Conservation (phyloP, 2,329 filamentous ascomycete species). For the Claviceps capensis region DNA sequence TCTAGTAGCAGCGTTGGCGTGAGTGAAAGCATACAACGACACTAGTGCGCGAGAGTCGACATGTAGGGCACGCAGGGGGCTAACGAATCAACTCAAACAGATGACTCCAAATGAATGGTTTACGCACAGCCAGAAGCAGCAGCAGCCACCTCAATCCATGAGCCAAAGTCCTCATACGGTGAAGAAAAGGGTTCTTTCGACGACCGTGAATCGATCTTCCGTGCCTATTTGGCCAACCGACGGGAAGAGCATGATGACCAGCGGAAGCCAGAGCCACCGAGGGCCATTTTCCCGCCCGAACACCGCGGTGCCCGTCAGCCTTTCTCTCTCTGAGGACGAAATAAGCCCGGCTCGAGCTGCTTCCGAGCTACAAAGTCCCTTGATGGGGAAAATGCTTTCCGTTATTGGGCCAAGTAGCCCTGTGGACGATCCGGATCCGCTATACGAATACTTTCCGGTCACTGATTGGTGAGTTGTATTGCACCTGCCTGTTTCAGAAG, state of each 20-base stretch:
- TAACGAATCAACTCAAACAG: constrained; percentile 14
- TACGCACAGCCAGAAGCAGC: constrained; percentile 12
- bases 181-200: constrained; percentile 40
- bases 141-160: constrained; percentile 22
- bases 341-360: constrained; percentile 38
- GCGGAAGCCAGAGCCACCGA: constrained; percentile 11
- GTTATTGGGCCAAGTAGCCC: constrained; percentile 39
- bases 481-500: neutral
- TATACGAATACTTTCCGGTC: constrained; percentile 91
- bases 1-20: constrained; percentile 22
- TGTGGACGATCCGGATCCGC: constrained; percentile 63
- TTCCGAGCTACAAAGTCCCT: constrained; percentile 38
- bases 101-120: constrained; percentile 28
- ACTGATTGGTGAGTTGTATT: constrained; percentile 57
- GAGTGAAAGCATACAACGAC: constrained; percentile 6
- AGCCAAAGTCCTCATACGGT: constrained; percentile 30
- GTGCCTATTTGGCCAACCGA: constrained; percentile 37
- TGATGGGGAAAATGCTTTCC: constrained; percentile 25
- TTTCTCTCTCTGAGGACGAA: constrained; percentile 48
- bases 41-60: no score
- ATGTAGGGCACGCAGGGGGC: neutral
- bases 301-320: constrained; percentile 29
- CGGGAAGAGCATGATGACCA: constrained; percentile 11
- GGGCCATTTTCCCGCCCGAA: constrained; percentile 14
- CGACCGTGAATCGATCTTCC: constrained; percentile 35